Evolutionary conservation across 2,329 filamentous ascomycete genomes (phyloP), one percentile per base, ranked within the genome.

Genomic region (Diaporthe longicolla): DNA sequence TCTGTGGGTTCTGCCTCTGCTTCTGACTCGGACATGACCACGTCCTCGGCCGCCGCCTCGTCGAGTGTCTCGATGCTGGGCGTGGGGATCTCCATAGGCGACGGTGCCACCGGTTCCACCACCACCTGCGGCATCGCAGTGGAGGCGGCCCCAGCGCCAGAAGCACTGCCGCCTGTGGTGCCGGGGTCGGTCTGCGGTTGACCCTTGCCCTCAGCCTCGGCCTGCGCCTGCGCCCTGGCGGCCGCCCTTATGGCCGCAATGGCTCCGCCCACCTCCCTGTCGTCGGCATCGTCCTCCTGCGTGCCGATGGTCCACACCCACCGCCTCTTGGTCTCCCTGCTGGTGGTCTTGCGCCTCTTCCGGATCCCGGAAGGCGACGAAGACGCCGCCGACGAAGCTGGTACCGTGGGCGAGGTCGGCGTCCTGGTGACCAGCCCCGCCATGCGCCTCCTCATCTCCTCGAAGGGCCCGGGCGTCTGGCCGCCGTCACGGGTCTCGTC

Each of bases 271-370:
- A 86, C 80, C 43, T 84, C 82, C 72, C 84, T 83, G 19, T 85
- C 83, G 10, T 85, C 82, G 1, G 85, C 86, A 10, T 86, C 82
- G 1, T 85, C 86, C 1, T 89, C 88, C 74, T 87, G 86, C 3
- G 72, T 75, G 24, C 87, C 89, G 58, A 93, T 91, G 1, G 91
- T 92, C 91, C 91, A 92, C 48, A 91, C 88, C 91, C 90, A 92
- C 57, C 87, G 87, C 17, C 90, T 84, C 81, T 89, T 91, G 85
- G 90, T 92, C 77, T 92, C 90, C 79, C 84, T 63, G 55, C 29
- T 58, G 29, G 55, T n/a, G 1, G 59, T 91, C 76, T 90, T 89
- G 79, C 85, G 85, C 43, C 83, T 82, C 79, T 86, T 90, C 13
- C 87, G 84, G 79, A 90, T 91, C n/a, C 86, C 73, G n/a, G 57